Evolutionary conservation across 2,329 filamentous ascomycete species (phyloP), one percentile per base, ranked within the genome.

Genomic region (Tolypocladium sp.): DNA sequence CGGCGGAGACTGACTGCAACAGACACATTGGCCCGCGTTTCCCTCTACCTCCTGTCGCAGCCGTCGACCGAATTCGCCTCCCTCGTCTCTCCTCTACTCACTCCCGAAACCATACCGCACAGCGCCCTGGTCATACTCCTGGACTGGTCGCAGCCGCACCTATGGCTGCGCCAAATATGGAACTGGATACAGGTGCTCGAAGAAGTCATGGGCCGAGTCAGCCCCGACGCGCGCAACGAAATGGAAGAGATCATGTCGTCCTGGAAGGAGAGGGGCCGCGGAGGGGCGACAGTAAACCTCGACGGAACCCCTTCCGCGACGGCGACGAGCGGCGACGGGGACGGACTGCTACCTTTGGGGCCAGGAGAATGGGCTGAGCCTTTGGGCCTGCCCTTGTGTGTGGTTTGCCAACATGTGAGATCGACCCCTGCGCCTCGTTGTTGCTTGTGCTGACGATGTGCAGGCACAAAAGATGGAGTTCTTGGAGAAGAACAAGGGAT

Each of bases 321-420:
- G 4, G 79, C 80, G 9, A 67, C 72, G 25, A 67, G 64, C 13
- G 78, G 79, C 37, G 87, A 90, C 60, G 83, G 82, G 4, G 86
- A 90, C 60, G 84, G 89, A 33, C 84, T 86, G 53, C 79, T 95
- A 62, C 92, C 92, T 1, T 74, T 93, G 2, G 92, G 92, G 0
- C 90, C 90, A 1, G 92, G 93, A 58, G 92, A 97, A 74, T 97
- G 92, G 91, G 91, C 96, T 63, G 92, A 96, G 68, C 90, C 87
- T 6, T 76, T 97, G 10, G 92, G 92, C 0, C 75, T 99, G 58
- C 91, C 92, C 0, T 78, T 99, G 42, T 95, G 91, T 69, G 89
- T 99, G 10, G 92, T 97, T n/a, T 96, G 93, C 71, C 92, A 97
- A 73, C 94, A 96, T 71, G 92, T 92, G 73, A 74, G 84, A 73